phyloP scores from a whole-genome alignment of 164 flowering plant genomes.

The Stephania cephalantha region DNA sequence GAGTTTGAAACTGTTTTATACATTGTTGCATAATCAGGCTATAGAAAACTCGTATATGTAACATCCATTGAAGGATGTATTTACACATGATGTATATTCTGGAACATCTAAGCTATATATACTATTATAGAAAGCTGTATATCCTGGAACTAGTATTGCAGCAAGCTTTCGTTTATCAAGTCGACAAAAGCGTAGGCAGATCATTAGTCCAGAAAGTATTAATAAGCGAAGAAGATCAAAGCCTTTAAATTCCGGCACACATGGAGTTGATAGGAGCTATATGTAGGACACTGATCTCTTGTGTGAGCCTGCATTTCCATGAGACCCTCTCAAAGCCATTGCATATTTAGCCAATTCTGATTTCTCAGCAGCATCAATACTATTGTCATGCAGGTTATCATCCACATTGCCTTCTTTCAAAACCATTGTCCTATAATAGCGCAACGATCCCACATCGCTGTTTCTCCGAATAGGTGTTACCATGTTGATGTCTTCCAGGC shows the following conservation, averaged over 20 bases:
- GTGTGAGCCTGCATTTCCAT: conserved; percentile 13
- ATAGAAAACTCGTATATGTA: no score
- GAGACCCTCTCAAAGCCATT: conserved; percentile 41
- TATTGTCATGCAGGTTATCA: conserved; percentile 17
- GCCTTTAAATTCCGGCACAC: background rate
- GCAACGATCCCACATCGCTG: conserved; percentile 27
- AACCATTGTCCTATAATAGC: conserved; percentile 15
- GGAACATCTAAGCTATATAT: no score
- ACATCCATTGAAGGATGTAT: no score
- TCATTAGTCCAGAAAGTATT: background rate
- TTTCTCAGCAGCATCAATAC: conserved; percentile 23
- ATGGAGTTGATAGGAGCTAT: conserved; percentile 11
- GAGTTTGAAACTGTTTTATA: no score
- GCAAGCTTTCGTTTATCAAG: background rate
- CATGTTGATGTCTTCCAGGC: conserved; percentile 20
- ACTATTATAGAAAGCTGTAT: no score
- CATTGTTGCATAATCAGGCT: no score
- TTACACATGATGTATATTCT: no score
- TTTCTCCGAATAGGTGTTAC: conserved; percentile 14
- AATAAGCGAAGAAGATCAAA: background rate
- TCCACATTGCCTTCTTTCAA: conserved; percentile 18
- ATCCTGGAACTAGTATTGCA: no score
- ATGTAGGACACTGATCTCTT: conserved; percentile 28
- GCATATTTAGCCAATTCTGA: conserved; percentile 59
- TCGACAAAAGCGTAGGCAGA: background rate